Evolutionary conservation across 2,329 filamentous ascomycete species (phyloP), one percentile per base, ranked within the genome.

Genomic region (Bisporella sp.): DNA sequence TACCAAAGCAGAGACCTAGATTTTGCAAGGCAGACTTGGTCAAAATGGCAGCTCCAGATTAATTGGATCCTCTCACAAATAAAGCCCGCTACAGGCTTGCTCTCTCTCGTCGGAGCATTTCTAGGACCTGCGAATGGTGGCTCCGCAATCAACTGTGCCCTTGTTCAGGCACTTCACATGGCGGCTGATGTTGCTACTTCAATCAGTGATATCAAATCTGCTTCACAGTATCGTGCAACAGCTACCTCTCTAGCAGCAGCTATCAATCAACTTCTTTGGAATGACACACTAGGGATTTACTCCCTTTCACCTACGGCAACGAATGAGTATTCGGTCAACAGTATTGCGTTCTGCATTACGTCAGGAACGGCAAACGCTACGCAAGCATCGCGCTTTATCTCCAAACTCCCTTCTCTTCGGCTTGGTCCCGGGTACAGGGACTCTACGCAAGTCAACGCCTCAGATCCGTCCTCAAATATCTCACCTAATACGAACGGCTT

Each of bases 401-500:
- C 63, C 1, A 61, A 64, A 5, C 56, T 72, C 1, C 45, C 58
- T 5, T 28, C 57, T 1, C 58, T 71, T 2, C 58, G 58, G 5
- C 59, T 67, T n/a, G 64, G 63, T 1, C 56, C 63, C 1, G 69
- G 69, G 2, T 71, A 69, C 54, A 70, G 67, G 48, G 64, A 63
- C n/a, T 50, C 51, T 6, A 61, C 58, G 6, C 52, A 47, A 21
- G 56, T 60, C 6, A 50, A 46, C 13, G 47, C 37, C 28, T 43
- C 41, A 28, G 46, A 55, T 12, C 47, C 57, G 1, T 51, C 55
- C 8, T 62, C 56, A 1, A 50, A 59, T 1, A 68, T 73, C 33
- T 21, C 21, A 21, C 72, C 75, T 8, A 75, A 74, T 56, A 75
- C 70, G 29, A 70, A 66, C 9, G 70, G 71, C 2, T 73, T 74